Conservation (phyloP, 371 early-diverging fungal genomes). For the Nosema muscidifuracis region DNA sequence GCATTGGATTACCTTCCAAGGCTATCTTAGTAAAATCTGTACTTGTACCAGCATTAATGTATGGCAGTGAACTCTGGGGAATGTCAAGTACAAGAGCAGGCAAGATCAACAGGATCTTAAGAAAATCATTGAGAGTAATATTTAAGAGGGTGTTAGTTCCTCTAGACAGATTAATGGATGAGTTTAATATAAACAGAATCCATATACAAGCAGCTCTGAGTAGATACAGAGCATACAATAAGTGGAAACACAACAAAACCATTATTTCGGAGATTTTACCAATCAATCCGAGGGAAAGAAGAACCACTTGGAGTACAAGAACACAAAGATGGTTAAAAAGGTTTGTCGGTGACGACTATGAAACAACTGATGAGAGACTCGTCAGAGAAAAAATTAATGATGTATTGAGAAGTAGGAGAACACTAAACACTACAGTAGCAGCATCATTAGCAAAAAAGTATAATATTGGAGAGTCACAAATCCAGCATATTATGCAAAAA, state of each 20-base stretch:
- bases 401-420: neutral
- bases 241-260: neutral
- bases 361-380: neutral
- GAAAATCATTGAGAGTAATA: neutral
- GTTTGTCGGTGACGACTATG: constrained; percentile 11
- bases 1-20: neutral
- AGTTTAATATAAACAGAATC: neutral
- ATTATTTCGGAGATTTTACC: constrained; percentile 7
- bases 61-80: too few relatives aligned
- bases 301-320: neutral
- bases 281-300: constrained; percentile 4
- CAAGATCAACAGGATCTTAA: too few relatives aligned
- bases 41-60: neutral
- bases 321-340: constrained; percentile 12
- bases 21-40: neutral
- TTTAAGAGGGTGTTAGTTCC: neutral
- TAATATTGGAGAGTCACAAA: neutral
- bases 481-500: neutral
- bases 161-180: neutral
- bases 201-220: neutral
- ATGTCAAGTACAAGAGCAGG: too few relatives aligned
- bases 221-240: constrained; percentile 2
- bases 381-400: neutral
- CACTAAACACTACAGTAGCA: neutral
- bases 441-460: neutral